These are phyloP conservation scores for Vaccinium myrtillus DNA, from an alignment of 148 eudicot species.

Conservation along the genomic window DNA sequence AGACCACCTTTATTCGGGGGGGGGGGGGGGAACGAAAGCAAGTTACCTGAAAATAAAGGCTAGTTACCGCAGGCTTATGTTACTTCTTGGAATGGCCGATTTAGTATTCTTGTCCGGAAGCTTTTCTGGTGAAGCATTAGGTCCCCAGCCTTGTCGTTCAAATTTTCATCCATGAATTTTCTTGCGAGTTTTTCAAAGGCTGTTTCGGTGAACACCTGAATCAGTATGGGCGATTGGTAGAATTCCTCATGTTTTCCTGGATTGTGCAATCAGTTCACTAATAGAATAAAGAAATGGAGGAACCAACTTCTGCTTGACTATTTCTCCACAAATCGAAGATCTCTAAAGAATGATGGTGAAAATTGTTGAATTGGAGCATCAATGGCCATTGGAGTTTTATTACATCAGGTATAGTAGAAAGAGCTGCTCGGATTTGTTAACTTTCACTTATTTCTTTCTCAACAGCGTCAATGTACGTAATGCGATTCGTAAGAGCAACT, in stretches of 20 bases:
- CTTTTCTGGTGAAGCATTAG: slow-evolving; percentile 7
- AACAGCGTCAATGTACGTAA: neutral
- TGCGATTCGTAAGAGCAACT: no score
- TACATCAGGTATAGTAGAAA: neutral
- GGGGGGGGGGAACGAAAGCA: no score
- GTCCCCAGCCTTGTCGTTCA: neutral
- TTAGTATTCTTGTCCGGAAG: neutral
- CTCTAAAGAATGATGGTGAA: neutral
- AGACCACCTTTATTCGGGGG: neutral
- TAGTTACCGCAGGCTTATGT: slow-evolving; percentile 2
- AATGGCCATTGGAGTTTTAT: neutral
- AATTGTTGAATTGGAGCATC: neutral
- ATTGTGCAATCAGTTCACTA: neutral
- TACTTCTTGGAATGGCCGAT: neutral
- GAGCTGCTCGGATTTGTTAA: neutral
- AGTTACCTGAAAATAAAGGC: neutral
- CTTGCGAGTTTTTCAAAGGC: neutral
- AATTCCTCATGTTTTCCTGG: neutral
- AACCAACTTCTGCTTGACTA: neutral
- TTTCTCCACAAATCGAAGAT: neutral
- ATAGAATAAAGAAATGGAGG: neutral
- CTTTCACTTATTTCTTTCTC: neutral
- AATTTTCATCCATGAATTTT: neutral
- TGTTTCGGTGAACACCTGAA: neutral
- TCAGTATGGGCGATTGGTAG: neutral